A percentile compares a stretch with the other conserved stretches of the same genome.
Conservation (phyloP, 2,329 filamentous ascomycete genomes). For the Mycosphaerella sp. region DNA sequence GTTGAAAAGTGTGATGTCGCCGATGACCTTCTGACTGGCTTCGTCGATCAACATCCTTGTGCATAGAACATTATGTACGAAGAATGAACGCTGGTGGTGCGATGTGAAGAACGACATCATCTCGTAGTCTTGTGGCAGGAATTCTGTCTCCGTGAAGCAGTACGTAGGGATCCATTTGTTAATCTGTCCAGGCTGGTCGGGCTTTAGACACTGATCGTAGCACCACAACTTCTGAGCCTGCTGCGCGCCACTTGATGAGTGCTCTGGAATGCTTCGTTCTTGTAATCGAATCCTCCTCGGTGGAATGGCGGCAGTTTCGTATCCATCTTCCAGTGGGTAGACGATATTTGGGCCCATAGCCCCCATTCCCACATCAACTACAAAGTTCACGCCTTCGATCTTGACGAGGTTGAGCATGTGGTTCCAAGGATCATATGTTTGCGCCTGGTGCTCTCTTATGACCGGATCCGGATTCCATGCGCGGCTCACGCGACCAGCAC, state of each 20-base stretch:
- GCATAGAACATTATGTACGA: conserved; percentile 50
- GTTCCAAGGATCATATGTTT: conserved; percentile 32
- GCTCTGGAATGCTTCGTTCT: conserved; percentile 23
- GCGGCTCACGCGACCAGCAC: conserved; percentile 38
- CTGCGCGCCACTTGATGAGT: conserved; percentile 18
- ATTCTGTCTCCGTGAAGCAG: conserved; percentile 61
- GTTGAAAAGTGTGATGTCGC: conserved; percentile 39
- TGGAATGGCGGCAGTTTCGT: conserved; percentile 13
- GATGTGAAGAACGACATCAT: conserved; percentile 56
- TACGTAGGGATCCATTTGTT: conserved; percentile 56
- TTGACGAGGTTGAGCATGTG: conserved; percentile 44
- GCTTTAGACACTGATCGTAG: conserved; percentile 33
- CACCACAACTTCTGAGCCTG: conserved; percentile 40
- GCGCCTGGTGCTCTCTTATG: conserved; percentile 18
- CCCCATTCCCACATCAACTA: conserved; percentile 43
- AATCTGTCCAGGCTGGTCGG: conserved; percentile 30
- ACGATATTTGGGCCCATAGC: conserved; percentile 34
- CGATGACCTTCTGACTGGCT: conserved; percentile 33
- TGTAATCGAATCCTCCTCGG: conserved; percentile 23
- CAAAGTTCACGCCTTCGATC: conserved; percentile 22
- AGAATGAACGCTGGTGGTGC: conserved; percentile 46
- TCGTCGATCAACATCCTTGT: conserved; percentile 49
- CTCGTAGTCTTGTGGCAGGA: conserved; percentile 55
- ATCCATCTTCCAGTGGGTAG: conserved; percentile 34
- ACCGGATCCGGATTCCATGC: conserved; percentile 21